Evolutionary conservation across 805 yeast species (phyloP).

Genomic region (Candida corydali): DNA sequence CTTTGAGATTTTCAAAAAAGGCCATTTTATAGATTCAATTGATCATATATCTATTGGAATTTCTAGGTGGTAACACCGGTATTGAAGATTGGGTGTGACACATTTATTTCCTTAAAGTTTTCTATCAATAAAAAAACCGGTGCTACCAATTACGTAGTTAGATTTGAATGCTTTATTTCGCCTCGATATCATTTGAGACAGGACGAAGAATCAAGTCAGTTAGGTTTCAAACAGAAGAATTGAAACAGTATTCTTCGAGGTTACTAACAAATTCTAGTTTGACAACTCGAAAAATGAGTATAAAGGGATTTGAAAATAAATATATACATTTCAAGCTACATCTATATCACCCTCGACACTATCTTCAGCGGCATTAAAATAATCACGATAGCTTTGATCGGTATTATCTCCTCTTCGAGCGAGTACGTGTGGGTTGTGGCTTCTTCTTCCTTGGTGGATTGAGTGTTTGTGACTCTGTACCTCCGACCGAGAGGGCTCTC

Average conservation of each 20-base stretch:
- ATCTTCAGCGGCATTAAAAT: slow-evolving; percentile 4
- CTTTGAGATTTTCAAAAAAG: slow-evolving; percentile 45
- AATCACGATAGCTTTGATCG: slow-evolving; percentile 6
- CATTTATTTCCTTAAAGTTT: not conserved
- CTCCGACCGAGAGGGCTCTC: slow-evolving; percentile 13
- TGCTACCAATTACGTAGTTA: slow-evolving; percentile 5
- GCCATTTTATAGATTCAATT: slow-evolving; percentile 33
- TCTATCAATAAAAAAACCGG: no score
- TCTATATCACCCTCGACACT: slow-evolving; percentile 3
- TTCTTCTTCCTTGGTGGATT: no score
- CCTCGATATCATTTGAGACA: no score
- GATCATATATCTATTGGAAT: not conserved
- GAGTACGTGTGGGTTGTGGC: slow-evolving; percentile 1
- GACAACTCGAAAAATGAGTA: no score
- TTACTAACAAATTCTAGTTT: no score
- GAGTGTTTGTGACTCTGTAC: slow-evolving; percentile 10
- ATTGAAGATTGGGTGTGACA: not conserved
- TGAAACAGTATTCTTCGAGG: no score
- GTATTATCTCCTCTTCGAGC: slow-evolving; percentile 4
- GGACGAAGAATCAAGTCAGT: no score
- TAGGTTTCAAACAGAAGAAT: no score
- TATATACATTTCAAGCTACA: slow-evolving; percentile 1
- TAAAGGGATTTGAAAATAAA: no score
- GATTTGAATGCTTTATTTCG: no score
- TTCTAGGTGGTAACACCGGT: not conserved